A percentile compares a stretch with the other conserved stretches of the same genome.
Evolutionary conservation across 768 basidiomycete genomes (phyloP).

Genomic region (Pleurotus tuoliensis): DNA sequence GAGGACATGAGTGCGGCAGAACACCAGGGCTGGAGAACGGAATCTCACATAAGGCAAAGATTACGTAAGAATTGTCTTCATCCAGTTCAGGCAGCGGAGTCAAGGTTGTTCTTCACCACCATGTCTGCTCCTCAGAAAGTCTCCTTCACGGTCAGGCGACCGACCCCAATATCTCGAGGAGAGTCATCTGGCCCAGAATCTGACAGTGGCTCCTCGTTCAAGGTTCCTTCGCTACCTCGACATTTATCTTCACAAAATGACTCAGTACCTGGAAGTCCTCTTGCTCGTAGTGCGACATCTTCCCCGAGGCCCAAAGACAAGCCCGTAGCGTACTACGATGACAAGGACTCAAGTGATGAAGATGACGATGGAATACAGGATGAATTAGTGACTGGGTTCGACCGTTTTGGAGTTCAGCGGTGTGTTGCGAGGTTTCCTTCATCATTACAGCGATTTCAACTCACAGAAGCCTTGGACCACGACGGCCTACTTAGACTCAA

Average conservation of each 20-base stretch:
- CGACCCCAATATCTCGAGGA: conserved; percentile 63
- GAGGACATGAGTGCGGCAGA: not conserved
- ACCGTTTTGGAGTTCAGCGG: conserved; percentile 78
- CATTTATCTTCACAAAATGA: conserved; percentile 38
- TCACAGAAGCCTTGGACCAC: conserved; percentile 54
- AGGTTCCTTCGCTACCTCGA: conserved; percentile 56
- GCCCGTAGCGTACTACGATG: conserved; percentile 19
- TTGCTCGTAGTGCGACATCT: conserved; percentile 43
- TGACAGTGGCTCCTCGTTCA: conserved; percentile 48
- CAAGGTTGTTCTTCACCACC: not conserved
- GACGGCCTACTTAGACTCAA: conserved; percentile 32
- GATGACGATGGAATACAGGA: conserved; percentile 54
- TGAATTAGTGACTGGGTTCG: conserved; percentile 69
- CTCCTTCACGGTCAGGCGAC: conserved; percentile 84
- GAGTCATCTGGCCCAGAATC: conserved; percentile 63
- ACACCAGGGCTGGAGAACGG: not conserved
- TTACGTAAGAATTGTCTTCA: not conserved
- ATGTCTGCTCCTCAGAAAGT: conserved; percentile 38
- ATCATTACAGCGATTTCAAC: conserved; percentile 54
- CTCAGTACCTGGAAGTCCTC: conserved; percentile 51
- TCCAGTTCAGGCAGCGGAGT: not conserved
- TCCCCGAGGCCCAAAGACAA: conserved; percentile 35
- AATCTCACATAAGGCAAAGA: not conserved
- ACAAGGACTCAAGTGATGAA: conserved; percentile 55
- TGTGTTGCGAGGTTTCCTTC: conserved; percentile 47